These are phyloP conservation scores for Penicillium waksmanii DNA, from an alignment of 495 filamentous ascomycete species.

Conservation along the genomic window DNA sequence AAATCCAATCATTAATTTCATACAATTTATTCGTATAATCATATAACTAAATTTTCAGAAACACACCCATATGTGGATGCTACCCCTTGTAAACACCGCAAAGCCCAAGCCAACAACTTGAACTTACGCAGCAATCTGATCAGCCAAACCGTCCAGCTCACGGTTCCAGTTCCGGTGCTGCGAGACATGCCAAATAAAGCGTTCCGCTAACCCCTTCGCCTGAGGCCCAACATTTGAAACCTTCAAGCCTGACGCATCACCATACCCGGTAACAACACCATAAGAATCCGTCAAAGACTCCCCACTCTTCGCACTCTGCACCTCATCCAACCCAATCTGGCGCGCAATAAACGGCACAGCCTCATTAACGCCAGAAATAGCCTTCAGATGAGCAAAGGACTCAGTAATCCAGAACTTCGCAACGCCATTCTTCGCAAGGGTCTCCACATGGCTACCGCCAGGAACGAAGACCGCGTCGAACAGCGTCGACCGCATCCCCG, in stretches of 20 bases:
- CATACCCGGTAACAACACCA: constrained; percentile 42
- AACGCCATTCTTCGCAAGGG: constrained; percentile 69
- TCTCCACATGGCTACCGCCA: constrained; percentile 66
- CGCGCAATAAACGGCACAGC: constrained; percentile 65
- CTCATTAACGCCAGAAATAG: constrained; percentile 75
- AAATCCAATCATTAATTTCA: background rate
- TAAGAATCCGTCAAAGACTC: constrained; percentile 62
- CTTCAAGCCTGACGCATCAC: constrained; percentile 28
- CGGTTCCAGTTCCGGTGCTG: constrained; percentile 71
- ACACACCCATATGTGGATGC: background rate
- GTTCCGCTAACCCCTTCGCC: constrained; percentile 65
- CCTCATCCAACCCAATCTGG: constrained; percentile 52
- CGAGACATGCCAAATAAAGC: constrained; percentile 67
- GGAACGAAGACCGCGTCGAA: constrained; percentile 85
- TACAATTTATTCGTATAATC: background rate
- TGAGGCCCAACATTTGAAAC: constrained; percentile 41
- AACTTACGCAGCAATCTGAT: constrained; percentile 39
- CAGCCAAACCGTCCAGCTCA: constrained; percentile 68
- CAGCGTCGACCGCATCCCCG: constrained; percentile 81
- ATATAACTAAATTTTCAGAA: background rate
- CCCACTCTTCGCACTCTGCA: constrained; percentile 56
- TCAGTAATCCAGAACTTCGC: constrained; percentile 84
- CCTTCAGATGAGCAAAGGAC: constrained; percentile 79
- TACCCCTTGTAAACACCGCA: too few species aligned
- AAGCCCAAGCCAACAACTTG: too few species aligned